These are phyloP conservation scores for Neurospora sp. DNA, from an alignment of 2,329 filamentous ascomycete species.

Conservation along the genomic window DNA sequence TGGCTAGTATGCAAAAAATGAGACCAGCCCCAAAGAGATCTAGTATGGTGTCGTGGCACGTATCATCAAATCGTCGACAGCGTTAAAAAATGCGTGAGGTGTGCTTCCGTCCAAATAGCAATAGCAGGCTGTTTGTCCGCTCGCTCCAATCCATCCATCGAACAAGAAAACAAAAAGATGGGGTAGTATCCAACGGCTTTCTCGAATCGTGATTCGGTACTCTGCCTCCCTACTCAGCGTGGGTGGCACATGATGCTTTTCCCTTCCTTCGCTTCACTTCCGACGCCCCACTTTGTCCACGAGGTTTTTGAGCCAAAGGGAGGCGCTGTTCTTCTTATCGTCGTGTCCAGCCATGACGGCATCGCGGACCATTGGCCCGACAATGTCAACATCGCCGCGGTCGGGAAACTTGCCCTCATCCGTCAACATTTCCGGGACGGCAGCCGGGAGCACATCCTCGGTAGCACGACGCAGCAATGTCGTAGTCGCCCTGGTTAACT, in stretches of 20 bases:
- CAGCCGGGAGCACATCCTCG: conserved; percentile 49
- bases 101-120: neutral
- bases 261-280: conserved; percentile 14
- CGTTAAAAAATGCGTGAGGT: neutral
- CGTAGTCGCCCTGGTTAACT: conserved; percentile 17
- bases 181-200: neutral
- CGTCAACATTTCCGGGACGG: conserved; percentile 60
- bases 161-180: neutral
- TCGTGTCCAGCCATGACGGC: conserved; percentile 36
- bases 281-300: conserved; percentile 34
- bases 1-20: neutral
- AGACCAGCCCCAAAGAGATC: neutral
- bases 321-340: conserved; percentile 34
- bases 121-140: neutral
- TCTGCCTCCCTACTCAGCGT: neutral
- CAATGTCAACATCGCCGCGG: conserved; percentile 83
- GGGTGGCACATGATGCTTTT: neutral
- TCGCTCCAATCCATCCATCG: neutral
- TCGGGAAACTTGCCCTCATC: conserved; percentile 78
- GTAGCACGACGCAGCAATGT: conserved; percentile 29
- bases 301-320: conserved; percentile 38
- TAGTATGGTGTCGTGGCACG: neutral
- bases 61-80: neutral
- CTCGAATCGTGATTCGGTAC: neutral
- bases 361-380: conserved; percentile 75